Conservation (phyloP, 257 asterid species). For the Coffea canephora region DNA sequence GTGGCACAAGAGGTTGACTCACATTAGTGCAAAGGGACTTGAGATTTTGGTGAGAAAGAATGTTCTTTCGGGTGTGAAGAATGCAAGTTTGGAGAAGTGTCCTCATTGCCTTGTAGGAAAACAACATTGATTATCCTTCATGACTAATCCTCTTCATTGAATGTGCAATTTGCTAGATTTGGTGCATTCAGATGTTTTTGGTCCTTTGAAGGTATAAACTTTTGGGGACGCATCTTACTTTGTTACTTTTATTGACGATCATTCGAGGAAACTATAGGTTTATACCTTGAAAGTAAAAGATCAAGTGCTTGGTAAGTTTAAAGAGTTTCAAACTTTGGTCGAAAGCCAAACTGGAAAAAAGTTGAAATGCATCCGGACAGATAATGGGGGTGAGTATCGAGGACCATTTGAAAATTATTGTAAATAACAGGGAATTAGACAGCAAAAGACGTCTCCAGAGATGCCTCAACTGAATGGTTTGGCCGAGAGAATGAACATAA, state of each 20-base stretch:
- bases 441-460: too few relatives aligned
- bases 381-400: background rate
- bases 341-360: background rate
- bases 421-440: too few relatives aligned
- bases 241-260: background rate
- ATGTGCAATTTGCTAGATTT: background rate
- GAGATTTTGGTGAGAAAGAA: background rate
- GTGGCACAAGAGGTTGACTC: background rate
- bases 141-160: background rate
- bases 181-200: background rate
- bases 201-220: background rate
- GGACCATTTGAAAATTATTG: background rate
- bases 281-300: background rate
- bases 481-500: too few relatives aligned
- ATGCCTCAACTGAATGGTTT: too few relatives aligned
- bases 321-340: background rate
- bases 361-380: background rate
- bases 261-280: background rate
- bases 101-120: background rate
- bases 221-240: background rate
- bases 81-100: background rate
- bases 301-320: background rate
- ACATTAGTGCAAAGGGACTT: background rate
- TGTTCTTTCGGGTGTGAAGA: background rate
- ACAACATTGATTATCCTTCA: background rate